Evolutionary conservation across 345 rosid species (phyloP).

Genomic region (Salix viminalis): DNA sequence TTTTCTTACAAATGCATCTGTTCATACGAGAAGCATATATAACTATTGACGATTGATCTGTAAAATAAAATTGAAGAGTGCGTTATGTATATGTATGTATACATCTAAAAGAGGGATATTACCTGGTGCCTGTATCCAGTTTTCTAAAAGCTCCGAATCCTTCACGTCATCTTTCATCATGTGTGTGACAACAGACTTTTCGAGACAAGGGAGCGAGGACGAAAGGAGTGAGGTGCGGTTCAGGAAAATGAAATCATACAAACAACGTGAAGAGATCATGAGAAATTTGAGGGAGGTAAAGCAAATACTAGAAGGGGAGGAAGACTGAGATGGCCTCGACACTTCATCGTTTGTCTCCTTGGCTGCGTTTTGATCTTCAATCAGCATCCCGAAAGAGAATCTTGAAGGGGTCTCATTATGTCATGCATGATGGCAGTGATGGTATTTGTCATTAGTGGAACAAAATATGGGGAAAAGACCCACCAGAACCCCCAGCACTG

Average conservation of each 20-base stretch:
- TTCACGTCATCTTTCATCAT: not conserved
- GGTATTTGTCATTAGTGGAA: not conserved
- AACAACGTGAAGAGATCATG: not conserved
- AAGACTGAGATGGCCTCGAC: not conserved
- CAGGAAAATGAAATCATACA: not conserved
- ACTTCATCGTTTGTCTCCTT: too few species aligned
- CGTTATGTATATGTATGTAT: not conserved
- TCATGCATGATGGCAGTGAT: not conserved
- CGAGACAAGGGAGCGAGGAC: not conserved
- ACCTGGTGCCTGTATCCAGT: too few species aligned
- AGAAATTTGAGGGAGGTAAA: not conserved
- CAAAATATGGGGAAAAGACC: not conserved
- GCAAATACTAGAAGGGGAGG: constrained; percentile 1
- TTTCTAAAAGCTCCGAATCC: not conserved
- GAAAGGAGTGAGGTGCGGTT: not conserved
- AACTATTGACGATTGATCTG: not conserved
- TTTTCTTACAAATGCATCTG: constrained; percentile 4
- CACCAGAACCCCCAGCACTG: not conserved
- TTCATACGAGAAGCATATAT: constrained; percentile 13
- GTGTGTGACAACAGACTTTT: not conserved
- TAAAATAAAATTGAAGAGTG: not conserved
- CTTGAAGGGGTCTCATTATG: too few species aligned
- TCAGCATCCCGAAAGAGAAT: too few species aligned
- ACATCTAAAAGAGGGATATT: not conserved
- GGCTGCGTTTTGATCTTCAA: too few species aligned